phyloP scores from a whole-genome alignment of 139 green algal species.

The Closterium sp. region DNA sequence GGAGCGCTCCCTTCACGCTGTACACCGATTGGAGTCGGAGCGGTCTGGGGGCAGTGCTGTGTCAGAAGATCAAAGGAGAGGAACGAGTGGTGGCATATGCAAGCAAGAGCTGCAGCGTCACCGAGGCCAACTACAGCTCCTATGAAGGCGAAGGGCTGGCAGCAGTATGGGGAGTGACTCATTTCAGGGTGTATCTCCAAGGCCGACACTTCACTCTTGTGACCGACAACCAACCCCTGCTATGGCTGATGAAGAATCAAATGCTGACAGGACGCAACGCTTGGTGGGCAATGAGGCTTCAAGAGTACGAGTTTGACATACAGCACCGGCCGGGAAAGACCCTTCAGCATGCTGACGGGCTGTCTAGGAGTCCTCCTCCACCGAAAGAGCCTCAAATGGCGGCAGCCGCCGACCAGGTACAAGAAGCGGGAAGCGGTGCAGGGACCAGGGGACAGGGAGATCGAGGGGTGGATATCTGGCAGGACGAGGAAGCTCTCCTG shows the following conservation, averaged over 20 bases:
- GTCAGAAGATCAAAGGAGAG: too few species aligned
- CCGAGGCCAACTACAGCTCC: too few species aligned
- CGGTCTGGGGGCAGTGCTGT: not conserved
- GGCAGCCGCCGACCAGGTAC: not conserved
- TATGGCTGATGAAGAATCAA: not conserved
- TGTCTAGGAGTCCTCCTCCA: not conserved
- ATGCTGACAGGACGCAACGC: not conserved
- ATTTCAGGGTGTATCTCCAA: too few species aligned
- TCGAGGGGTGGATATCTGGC: constrained; percentile 1
- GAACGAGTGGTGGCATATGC: not conserved
- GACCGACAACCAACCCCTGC: not conserved
- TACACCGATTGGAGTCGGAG: not conserved
- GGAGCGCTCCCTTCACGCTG: not conserved
- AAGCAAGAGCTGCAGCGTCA: not conserved
- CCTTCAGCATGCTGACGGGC: not conserved
- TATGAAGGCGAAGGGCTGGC: too few species aligned
- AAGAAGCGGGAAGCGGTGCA: not conserved
- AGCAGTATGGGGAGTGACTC: too few species aligned
- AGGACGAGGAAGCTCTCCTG: not conserved
- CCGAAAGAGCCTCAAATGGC: not conserved
- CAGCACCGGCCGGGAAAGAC: not conserved
- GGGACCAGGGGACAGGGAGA: not conserved
- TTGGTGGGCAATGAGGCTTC: not conserved
- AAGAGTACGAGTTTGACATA: constrained; percentile 1
- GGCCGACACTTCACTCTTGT: not conserved